Evolutionary conservation across 805 yeast species (phyloP), one percentile per base, ranked within the genome.

Genomic region (Metschnikowia proteae): DNA sequence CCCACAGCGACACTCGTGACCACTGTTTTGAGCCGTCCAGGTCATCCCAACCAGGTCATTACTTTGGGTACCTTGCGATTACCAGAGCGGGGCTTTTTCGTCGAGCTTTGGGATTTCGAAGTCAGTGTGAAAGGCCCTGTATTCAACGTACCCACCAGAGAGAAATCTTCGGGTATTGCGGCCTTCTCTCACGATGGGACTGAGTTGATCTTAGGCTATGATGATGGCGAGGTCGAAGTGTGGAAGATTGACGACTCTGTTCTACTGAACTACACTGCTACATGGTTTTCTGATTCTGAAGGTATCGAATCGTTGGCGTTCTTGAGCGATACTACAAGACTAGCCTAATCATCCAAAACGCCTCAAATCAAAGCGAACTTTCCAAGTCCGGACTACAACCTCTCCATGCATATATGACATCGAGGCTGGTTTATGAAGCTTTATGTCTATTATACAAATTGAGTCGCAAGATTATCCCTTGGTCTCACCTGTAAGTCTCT

Each of bases 401-500:
- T 17, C 17, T 17, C 17, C 17, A 17, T 17, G 17, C 17, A 17
- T 17, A 17, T 17, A 17, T 17, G 17, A 17, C 17, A 17, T 17
- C 17, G 17, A 17, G n/a, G 13, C 17, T 11, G 7, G n/a, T 23
- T 23, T 27, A n/a, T 26, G 22, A 40, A 29, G 34, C 38, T 31
- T 11, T 37, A 37, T 37, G 38, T 36, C 35, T 27, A 40, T 34
- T 49, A 46, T 46, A 42, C 34, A 47, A 65, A 66, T 34, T 43
- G 62, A 5, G 59, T 52, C 40, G 60, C 69, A 29, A 73, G 57
- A 30, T 66, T 60, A 42, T 76, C 74, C 56, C 73, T 79, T 8
- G 80, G 68, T 22, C 65, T 62, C 33, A 87, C 74, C n/a, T 54
- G 56, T 48, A 88, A 82, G 34, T 77, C 80, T 4, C 83, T 84